Conservation (phyloP, 331 rosid genomes). For the Quercus tomentella region DNA sequence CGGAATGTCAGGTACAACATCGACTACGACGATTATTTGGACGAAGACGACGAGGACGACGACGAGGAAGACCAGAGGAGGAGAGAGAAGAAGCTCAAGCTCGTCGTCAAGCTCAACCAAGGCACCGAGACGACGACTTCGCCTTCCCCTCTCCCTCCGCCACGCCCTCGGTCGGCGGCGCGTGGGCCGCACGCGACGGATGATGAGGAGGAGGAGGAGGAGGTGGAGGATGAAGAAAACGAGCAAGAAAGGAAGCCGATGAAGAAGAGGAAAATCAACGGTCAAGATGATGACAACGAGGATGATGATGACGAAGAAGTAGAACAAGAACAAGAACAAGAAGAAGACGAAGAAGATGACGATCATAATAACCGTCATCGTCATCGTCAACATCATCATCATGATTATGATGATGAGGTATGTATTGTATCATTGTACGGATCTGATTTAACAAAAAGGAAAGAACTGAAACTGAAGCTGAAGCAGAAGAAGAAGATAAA, state of each 20-base stretch:
- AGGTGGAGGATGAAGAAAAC: neutral
- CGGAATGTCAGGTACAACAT: constrained; percentile 78
- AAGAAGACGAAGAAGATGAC: constrained; percentile 38
- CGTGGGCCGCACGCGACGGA: constrained; percentile 53
- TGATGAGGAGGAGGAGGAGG: neutral
- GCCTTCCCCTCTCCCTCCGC: neutral
- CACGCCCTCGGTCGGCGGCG: constrained; percentile 23
- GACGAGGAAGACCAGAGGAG: constrained; percentile 62
- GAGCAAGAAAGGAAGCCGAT: constrained; percentile 31
- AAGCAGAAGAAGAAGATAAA: neutral
- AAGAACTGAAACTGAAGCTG: neutral
- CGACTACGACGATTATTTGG: constrained; percentile 63
- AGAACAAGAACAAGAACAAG: constrained; percentile 31
- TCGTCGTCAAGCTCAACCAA: constrained; percentile 70
- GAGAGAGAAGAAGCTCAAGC: constrained; percentile 83
- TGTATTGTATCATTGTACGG: constrained; percentile 4
- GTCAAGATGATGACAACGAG: constrained; percentile 24
- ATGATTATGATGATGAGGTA: constrained; percentile 29
- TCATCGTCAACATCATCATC: constrained; percentile 3
- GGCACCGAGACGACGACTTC: constrained; percentile 16
- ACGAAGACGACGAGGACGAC: constrained; percentile 69
- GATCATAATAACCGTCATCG: constrained; percentile 23
- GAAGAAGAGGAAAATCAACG: constrained; percentile 45
- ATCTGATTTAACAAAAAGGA: neutral
- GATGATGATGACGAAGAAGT: constrained; percentile 32